Conservation (phyloP, 805 yeast species). For the Cyberlindnera nakhonratchasimensis region DNA sequence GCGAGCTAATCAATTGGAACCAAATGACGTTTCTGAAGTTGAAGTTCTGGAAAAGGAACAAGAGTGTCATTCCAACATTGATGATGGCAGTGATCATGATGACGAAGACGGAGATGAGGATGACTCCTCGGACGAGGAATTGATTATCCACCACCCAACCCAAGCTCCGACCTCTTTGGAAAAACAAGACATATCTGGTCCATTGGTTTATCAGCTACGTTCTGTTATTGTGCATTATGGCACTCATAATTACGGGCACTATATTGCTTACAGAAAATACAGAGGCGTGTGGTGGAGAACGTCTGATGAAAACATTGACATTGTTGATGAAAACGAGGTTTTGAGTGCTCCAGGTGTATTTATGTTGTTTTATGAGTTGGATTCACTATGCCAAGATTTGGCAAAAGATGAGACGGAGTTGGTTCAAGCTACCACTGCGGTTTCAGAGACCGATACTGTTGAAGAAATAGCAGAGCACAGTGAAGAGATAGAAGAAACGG, state of each 20-base stretch:
- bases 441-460: not conserved
- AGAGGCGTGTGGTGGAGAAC: constrained; percentile 95
- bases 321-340: constrained; percentile 79
- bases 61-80: constrained; percentile 1
- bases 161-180: constrained; percentile 14
- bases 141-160: constrained; percentile 2
- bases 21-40: not conserved
- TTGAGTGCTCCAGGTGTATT: constrained; percentile 81
- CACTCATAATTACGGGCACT: constrained; percentile 96
- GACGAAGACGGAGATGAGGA: constrained; percentile 4
- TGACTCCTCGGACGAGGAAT: constrained; percentile 10
- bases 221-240: constrained; percentile 93
- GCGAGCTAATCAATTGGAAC: constrained; percentile 9
- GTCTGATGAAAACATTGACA: constrained; percentile 82
- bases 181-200: constrained; percentile 32
- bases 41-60: not conserved
- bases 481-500: too few relatives aligned
- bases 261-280: constrained; percentile 77
- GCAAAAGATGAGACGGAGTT: constrained; percentile 16
- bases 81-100: constrained; percentile 7
- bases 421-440: not conserved
- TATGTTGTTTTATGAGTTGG: constrained; percentile 83
- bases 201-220: constrained; percentile 63
- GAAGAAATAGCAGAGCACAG: not conserved
- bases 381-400: constrained; percentile 31